phyloP scores from a whole-genome alignment of 2,329 filamentous ascomycete species.

The Colletotrichum eleusines region DNA sequence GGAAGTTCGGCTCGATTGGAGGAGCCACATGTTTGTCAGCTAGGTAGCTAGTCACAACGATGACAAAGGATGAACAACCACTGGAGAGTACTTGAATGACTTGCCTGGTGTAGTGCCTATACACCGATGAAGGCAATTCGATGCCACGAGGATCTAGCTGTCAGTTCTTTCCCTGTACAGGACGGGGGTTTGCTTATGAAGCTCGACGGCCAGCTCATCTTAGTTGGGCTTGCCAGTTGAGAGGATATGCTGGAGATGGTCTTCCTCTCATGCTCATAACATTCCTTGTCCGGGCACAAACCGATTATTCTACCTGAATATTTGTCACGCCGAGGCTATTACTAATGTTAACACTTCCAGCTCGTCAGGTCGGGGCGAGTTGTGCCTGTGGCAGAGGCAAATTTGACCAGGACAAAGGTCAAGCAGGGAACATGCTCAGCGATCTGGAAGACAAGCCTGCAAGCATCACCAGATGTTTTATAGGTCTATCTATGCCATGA shows the following conservation, averaged over 20 bases:
- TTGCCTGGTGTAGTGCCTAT: neutral
- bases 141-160: neutral
- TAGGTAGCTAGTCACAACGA: conserved; percentile 27
- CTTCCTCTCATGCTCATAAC: too few species aligned
- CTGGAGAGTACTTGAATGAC: neutral
- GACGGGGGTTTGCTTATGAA: neutral
- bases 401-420: neutral
- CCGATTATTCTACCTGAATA: neutral
- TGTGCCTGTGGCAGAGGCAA: too few species aligned
- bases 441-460: neutral
- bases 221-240: too few species aligned
- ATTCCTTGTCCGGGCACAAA: neutral
- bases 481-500: neutral
- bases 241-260: too few species aligned
- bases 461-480: neutral
- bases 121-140: neutral
- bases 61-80: conserved; percentile 1
- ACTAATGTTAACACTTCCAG: neutral
- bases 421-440: neutral
- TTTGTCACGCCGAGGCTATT: neutral
- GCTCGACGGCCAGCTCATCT: neutral
- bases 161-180: neutral
- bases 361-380: too few species aligned
- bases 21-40: conserved; percentile 16
- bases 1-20: conserved; percentile 17